Conservation (phyloP, 2,329 filamentous ascomycete species). For the Aspergillus sp. region DNA sequence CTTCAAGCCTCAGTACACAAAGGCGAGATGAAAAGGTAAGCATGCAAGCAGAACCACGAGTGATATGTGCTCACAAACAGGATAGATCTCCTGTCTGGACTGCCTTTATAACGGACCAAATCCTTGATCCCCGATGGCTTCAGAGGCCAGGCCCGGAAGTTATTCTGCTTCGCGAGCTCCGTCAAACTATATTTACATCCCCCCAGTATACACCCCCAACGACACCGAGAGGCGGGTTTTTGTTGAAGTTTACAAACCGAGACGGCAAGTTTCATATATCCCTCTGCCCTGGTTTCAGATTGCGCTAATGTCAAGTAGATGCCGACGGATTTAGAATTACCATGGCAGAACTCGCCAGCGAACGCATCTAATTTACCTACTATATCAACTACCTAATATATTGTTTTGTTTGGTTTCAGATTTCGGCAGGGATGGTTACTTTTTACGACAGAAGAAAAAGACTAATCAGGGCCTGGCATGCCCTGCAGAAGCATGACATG, state of each 20-base stretch:
- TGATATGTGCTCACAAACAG: not conserved
- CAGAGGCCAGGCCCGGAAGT: constrained; percentile 42
- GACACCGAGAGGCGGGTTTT: constrained; percentile 37
- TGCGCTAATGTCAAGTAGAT: constrained; percentile 30
- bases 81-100: constrained; percentile 61
- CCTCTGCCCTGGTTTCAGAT: not conserved
- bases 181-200: constrained; percentile 54
- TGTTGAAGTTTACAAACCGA: constrained; percentile 38
- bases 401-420: not conserved
- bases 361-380: not conserved
- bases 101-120: constrained; percentile 53
- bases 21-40: constrained; percentile 52
- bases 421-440: not conserved
- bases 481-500: constrained; percentile 12
- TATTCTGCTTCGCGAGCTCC: constrained; percentile 51
- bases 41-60: not conserved
- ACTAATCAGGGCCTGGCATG: not conserved
- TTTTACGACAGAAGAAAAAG: not conserved
- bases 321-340: constrained; percentile 38
- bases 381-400: not conserved
- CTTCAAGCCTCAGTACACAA: constrained; percentile 57
- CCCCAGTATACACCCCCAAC: constrained; percentile 48
- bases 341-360: constrained; percentile 30
- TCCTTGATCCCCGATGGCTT: constrained; percentile 51
- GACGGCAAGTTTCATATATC: constrained; percentile 27